Percentiles rank a stretch among this genome's conserved stretches.
Conservation (phyloP, 208 protist genomes). For the Wallacemonas sp. region DNA sequence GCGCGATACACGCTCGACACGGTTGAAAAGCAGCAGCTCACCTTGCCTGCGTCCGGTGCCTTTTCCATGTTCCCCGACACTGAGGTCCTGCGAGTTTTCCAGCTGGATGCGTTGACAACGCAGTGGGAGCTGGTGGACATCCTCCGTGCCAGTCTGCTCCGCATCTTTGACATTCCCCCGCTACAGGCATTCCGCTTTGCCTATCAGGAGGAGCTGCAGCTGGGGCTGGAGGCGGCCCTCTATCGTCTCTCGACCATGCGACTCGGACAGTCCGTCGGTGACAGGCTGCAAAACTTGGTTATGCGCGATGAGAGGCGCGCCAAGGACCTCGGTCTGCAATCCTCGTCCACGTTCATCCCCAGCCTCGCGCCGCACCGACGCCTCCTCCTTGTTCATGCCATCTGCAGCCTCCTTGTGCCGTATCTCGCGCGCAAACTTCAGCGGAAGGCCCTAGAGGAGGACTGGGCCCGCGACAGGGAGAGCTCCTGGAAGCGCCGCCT, state of each 20-base stretch:
- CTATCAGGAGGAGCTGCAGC: slow-evolving; percentile 79
- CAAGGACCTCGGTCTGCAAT: slow-evolving; percentile 32
- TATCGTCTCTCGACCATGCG: slow-evolving; percentile 78
- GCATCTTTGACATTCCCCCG: slow-evolving; percentile 62
- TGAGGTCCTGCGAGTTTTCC: slow-evolving; percentile 79
- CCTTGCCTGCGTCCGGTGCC: slow-evolving; percentile 54
- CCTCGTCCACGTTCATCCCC: slow-evolving; percentile 49
- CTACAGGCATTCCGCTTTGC: slow-evolving; percentile 68
- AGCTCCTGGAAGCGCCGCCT: slow-evolving; percentile 26
- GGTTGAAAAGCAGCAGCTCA: slow-evolving; percentile 79
- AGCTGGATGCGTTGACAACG: slow-evolving; percentile 65
- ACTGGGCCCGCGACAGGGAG: slow-evolving; percentile 57
- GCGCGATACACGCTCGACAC: slow-evolving; percentile 72
- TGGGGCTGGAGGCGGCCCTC: slow-evolving; percentile 60
- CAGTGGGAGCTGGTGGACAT: slow-evolving; percentile 83
- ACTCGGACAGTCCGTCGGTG: slow-evolving; percentile 67
- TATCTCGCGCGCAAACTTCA: slow-evolving; percentile 80
- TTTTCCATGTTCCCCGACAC: slow-evolving; percentile 78
- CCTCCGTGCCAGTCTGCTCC: slow-evolving; percentile 55
- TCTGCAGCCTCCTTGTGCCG: slow-evolving; percentile 70
- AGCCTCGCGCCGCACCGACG: slow-evolving; percentile 60
- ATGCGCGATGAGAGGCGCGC: slow-evolving; percentile 76
- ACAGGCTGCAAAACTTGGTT: slow-evolving; percentile 84
- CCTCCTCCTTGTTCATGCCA: slow-evolving; percentile 65
- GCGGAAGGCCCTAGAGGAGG: slow-evolving; percentile 63